Base-by-base conservation (phyloP, 257 asterid genomes). In the Fraxinus excelsior region DNA sequence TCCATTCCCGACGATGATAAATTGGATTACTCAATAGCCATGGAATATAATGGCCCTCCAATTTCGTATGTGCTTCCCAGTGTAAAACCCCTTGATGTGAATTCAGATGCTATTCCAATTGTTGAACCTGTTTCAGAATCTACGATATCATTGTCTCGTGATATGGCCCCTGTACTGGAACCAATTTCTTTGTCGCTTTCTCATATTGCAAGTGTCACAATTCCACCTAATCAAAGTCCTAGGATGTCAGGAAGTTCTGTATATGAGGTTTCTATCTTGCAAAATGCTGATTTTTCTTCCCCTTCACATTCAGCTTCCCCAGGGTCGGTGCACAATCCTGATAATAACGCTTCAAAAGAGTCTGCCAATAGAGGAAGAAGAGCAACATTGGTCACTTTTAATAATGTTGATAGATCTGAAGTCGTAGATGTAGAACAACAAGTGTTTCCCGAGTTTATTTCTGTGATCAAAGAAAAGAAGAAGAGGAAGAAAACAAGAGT, bases 291-390 rank as follows among this genome's bases (percentile, higher is more conserved):
- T 79, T 91, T 77, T 74, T 90, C 90, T n/a, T 87, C 97, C 0
- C 91, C 80, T 44, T 93, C 97, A 2, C 87, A 85, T 23, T 87
- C 98, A 4, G 92, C 89, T 40, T 91, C 96, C 8, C 96, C 96
- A 0, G 87, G 83, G 60, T 89, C 95, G 1, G 83, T 78, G 12
- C 84, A 77, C 70, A 89, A 87, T 80, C 82, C 3, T 78, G 35
- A n/a, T n/a, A n/a, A n/a, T n/a, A n/a, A n/a, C n/a, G n/a, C n/a
- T n/a, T n/a, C n/a, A n/a, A n/a, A n/a, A 65, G 85, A 66, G 58
- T 67, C 71, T 5, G 75, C 83, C 5, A 81, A 76, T 42, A 89
- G 81, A 67, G 90, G 90, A 38, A 88, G 88, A 85, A 87, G 91
- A 85, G 86, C 88, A 7, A 83, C 89, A 0, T 85, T 88, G 79